Conservation (phyloP, 177 flowering plant species). For the Vitis hybrid region DNA sequence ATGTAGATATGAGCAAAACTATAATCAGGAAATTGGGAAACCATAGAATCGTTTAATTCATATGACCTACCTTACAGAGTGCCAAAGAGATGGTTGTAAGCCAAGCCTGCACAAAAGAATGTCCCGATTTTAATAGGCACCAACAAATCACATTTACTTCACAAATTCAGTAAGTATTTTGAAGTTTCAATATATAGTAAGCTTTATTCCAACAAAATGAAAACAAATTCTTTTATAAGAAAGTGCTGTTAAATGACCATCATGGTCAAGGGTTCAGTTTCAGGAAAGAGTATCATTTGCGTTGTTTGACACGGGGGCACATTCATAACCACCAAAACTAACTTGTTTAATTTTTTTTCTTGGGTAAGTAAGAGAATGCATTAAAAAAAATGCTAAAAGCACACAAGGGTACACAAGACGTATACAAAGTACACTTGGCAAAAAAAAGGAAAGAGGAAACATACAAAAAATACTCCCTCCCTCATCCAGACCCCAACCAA, state of each 20-base stretch:
- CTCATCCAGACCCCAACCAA: too few species aligned
- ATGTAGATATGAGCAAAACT: background rate
- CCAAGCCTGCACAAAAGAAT: constrained; percentile 72
- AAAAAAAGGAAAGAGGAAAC: too few species aligned
- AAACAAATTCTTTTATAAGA: background rate
- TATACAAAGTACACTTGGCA: too few species aligned
- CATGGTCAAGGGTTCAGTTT: background rate
- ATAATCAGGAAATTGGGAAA: background rate
- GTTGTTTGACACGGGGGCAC: too few species aligned
- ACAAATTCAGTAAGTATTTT: background rate
- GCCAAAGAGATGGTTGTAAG: constrained; percentile 81
- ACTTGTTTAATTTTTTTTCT: too few species aligned
- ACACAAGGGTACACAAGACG: too few species aligned
- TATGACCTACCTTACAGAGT: constrained; percentile 73
- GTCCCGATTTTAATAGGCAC: background rate
- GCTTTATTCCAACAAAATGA: background rate
- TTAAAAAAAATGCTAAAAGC: too few species aligned
- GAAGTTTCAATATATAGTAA: background rate
- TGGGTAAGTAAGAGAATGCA: too few species aligned
- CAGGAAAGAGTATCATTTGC: too few species aligned
- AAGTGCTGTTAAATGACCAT: background rate
- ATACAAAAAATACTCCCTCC: too few species aligned
- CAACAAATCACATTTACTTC: background rate
- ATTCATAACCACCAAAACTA: too few species aligned
- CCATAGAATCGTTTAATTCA: background rate